These are phyloP conservation scores for Rubia yunnanensis DNA, from an alignment of 257 asterid species.

Conservation along the genomic window DNA sequence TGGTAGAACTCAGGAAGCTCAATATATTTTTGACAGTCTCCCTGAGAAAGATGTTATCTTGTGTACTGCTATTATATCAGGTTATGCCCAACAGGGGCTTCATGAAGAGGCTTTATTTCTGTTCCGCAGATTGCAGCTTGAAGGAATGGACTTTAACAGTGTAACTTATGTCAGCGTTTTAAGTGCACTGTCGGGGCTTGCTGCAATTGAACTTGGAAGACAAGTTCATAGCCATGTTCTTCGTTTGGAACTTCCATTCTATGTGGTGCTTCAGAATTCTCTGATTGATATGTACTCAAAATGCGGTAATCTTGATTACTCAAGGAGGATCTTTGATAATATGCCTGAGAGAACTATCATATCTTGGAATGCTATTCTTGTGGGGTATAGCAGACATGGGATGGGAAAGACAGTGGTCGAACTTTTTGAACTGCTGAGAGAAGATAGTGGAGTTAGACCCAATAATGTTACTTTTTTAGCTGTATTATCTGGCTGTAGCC, in stretches of 20 bases:
- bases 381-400: constrained; percentile 76
- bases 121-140: constrained; percentile 41
- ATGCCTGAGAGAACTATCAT: constrained; percentile 53
- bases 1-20: constrained; percentile 62
- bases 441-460: constrained; percentile 37
- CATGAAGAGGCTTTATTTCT: constrained; percentile 59
- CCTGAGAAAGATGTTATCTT: constrained; percentile 67
- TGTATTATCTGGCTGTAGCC: constrained; percentile 84
- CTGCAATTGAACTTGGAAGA: constrained; percentile 68
- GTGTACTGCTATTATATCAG: constrained; percentile 78
- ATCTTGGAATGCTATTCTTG: constrained; percentile 82
- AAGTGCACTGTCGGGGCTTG: constrained; percentile 76
- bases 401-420: constrained; percentile 50
- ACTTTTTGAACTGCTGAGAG: constrained; percentile 46
- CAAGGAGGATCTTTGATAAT: constrained; percentile 57
- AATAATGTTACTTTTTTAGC: constrained; percentile 49
- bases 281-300: constrained; percentile 86
- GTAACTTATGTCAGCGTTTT: constrained; percentile 62
- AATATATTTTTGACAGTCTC: constrained; percentile 44
- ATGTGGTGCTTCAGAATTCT: constrained; percentile 57
- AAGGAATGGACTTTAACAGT: constrained; percentile 55
- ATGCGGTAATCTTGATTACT: constrained; percentile 68
- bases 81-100: constrained; percentile 70
- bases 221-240: constrained; percentile 70
- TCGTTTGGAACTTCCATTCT: constrained; percentile 38